Evolutionary conservation across 768 basidiomycete species (phyloP).

Genomic region (Mycena sanguinolenta): DNA sequence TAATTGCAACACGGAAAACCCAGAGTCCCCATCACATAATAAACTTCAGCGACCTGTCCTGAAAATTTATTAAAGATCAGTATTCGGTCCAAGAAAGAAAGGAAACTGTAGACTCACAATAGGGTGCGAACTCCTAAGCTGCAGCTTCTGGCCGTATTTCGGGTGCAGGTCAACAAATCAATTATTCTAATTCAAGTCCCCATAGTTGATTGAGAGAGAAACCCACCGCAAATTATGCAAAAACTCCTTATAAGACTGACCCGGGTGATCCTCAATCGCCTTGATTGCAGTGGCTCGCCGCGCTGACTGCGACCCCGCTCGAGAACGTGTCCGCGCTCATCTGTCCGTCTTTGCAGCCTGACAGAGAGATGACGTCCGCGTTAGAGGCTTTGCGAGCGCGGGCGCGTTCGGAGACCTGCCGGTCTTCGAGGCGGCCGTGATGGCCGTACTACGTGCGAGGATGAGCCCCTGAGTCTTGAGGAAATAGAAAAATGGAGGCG

Average conservation of each 20-base stretch:
- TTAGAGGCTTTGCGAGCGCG: conserved; percentile 61
- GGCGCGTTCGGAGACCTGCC: conserved; percentile 50
- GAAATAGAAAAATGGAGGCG: conserved; percentile 40
- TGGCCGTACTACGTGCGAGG: conserved; percentile 71
- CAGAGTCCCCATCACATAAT: conserved; percentile 17
- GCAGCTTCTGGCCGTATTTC: conserved; percentile 78
- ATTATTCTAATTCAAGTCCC: no score
- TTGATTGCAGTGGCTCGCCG: conserved; percentile 83
- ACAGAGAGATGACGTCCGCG: conserved; percentile 87
- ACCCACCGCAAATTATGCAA: conserved; percentile 68
- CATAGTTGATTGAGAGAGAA: no score
- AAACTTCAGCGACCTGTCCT: conserved; percentile 24
- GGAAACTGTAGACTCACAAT: conserved; percentile 57
- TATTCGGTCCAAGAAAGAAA: neutral
- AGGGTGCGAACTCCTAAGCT: conserved; percentile 79
- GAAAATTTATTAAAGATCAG: no score
- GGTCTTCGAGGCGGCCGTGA: conserved; percentile 64
- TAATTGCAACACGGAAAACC: no score
- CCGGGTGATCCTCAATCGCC: conserved; percentile 61
- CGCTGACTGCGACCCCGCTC: conserved; percentile 76
- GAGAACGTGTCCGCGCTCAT: conserved; percentile 80
- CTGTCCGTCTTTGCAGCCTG: conserved; percentile 78
- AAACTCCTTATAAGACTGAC: conserved; percentile 76
- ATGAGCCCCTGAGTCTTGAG: no score
- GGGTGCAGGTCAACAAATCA: conserved; percentile 44